Percentiles rank a stretch among this genome's conserved stretches.
These are phyloP conservation scores for Globisporangium splendens DNA, from an alignment of 352 stramenopile species.

Conservation along the genomic window DNA sequence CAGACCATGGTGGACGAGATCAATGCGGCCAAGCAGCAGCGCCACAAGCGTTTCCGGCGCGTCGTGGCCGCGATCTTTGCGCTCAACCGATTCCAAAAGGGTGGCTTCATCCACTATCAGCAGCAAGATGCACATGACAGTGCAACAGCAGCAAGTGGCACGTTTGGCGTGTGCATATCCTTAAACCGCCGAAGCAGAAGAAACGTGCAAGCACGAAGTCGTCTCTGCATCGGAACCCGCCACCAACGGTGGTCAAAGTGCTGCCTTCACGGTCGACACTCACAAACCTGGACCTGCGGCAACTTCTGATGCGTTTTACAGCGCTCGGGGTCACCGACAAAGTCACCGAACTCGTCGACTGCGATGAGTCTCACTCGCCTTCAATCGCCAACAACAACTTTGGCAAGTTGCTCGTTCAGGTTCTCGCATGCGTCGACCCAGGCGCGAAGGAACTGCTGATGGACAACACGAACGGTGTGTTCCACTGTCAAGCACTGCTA, in stretches of 20 bases:
- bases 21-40: background rate
- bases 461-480: slow-evolving; percentile 36
- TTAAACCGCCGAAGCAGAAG: slow-evolving; percentile 22
- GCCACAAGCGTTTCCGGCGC: slow-evolving; percentile 35
- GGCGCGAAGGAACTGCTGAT: slow-evolving; percentile 29
- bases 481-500: slow-evolving; percentile 53
- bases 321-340: slow-evolving; percentile 28
- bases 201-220: background rate
- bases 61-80: slow-evolving; percentile 65
- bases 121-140: slow-evolving; percentile 3
- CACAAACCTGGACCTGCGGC: slow-evolving; percentile 24
- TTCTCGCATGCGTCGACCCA: slow-evolving; percentile 44
- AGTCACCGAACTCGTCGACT: slow-evolving; percentile 27
- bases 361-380: background rate
- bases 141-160: background rate
- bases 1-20: slow-evolving; percentile 15
- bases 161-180: slow-evolving; percentile 38
- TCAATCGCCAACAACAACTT: slow-evolving; percentile 18
- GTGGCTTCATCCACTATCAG: slow-evolving; percentile 14
- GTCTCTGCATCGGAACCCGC: slow-evolving; percentile 13
- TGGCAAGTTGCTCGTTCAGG: slow-evolving; percentile 35
- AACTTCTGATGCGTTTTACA: slow-evolving; percentile 35
- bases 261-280: slow-evolving; percentile 26
- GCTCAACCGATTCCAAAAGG: slow-evolving; percentile 50
- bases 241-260: slow-evolving; percentile 47